Evolutionary conservation across 257 asterid genomes (phyloP).

Genomic region (Dorcoceras hygrometricum): DNA sequence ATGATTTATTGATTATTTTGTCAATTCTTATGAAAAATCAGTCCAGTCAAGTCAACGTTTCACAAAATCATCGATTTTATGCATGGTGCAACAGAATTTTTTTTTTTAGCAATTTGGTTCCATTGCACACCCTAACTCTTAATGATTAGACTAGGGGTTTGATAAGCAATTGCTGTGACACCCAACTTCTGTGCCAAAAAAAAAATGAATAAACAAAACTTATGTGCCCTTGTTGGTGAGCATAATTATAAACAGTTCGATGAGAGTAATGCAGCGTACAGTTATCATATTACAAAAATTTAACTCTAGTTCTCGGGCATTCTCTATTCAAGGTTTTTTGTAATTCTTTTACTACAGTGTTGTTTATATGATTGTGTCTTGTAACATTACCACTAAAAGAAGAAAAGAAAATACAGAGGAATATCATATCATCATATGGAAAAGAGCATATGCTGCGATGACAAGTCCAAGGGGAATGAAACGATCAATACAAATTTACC

Average conservation of each 20-base stretch:
- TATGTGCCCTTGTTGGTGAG: no score
- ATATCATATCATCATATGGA: neutral
- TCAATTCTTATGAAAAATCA: no score
- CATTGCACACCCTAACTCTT: neutral
- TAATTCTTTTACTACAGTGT: neutral
- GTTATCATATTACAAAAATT: neutral
- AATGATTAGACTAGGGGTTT: neutral
- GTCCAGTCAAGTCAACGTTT: neutral
- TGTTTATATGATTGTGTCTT: neutral
- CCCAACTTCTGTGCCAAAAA: neutral
- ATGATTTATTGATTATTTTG: neutral
- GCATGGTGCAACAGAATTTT: no score
- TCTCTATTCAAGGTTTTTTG: neutral
- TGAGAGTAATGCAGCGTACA: neutral
- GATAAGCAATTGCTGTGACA: neutral
- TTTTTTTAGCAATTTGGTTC: neutral
- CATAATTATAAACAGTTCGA: neutral
- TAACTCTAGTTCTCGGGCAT: neutral
- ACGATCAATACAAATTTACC: slow-evolving; percentile 41
- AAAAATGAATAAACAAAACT: no score
- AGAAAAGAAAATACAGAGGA: neutral
- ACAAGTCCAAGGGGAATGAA: neutral
- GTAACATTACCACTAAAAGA: neutral
- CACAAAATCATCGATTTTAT: no score
- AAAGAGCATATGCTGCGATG: neutral